phyloP scores from a whole-genome alignment of 345 rosid genomes.

The Eucalyptus albens region DNA sequence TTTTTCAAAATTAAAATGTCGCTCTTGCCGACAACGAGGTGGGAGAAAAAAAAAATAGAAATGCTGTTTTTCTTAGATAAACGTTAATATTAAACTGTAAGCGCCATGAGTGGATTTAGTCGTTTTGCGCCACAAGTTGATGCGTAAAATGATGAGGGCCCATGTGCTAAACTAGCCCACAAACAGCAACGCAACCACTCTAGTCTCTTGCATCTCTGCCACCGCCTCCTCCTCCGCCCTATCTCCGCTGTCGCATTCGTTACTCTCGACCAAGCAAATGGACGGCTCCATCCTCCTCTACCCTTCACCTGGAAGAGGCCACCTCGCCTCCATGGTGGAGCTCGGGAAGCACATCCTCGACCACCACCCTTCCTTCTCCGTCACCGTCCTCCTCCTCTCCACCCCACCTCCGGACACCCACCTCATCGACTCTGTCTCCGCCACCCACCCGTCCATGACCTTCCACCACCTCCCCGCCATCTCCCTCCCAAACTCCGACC shows the following conservation, averaged over 20 bases:
- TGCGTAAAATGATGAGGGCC: not conserved
- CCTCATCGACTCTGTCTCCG: constrained; percentile 5
- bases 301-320: constrained; percentile 15
- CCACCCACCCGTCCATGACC: constrained; percentile 16
- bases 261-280: not conserved
- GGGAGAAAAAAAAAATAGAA: not conserved
- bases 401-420: constrained; percentile 22
- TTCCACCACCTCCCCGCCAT: constrained; percentile 25
- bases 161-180: not conserved
- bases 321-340: constrained; percentile 14
- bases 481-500: not conserved
- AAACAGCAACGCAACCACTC: not conserved
- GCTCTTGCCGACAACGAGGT: not conserved
- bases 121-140: not conserved
- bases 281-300: not conserved
- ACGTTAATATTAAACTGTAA: not conserved
- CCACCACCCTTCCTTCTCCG: not conserved
- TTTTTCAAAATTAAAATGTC: not conserved
- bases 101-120: not conserved
- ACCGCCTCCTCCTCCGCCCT: not conserved
- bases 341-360: constrained; percentile 9
- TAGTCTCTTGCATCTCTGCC: not conserved
- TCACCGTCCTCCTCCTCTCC: constrained; percentile 23
- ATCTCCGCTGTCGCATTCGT: not conserved
- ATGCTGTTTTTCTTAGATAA: not conserved